Evolutionary conservation across 1,139 yeast species (phyloP), one percentile per base, ranked within the genome.

Genomic region (Geotrichum carabidarum): DNA sequence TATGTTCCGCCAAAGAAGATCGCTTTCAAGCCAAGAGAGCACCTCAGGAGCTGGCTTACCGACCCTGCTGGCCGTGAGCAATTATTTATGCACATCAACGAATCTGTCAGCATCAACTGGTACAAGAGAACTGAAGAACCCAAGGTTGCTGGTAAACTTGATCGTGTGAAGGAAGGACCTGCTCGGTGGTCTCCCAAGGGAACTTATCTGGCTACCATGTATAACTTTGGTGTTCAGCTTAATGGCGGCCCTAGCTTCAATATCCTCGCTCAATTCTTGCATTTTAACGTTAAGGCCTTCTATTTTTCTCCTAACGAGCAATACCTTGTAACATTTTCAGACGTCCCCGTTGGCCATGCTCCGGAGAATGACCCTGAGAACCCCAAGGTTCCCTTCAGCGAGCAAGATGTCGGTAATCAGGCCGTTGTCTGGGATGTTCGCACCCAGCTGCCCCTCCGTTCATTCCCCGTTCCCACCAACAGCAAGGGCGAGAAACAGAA

Each of bases 141-240:
- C 32, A 95, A 88, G 70, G 79, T 80, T 52, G 91, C 78, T 40
- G 81, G 86, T 59, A 90, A 86, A 65, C 86, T 95, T 64, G 80
- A 78, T 62, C 84, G 84, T 60, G 89, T 95, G 85, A 90, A 97
- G 52, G 84, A 90, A 57, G 85, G 88, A 61, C 87, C 83, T 63
- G 87, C 91, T 65, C 84, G 85, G 69, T 93, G 91, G 77, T 90
- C 98, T 53, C 96, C 98, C 65, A 83, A 84, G 73, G 99, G 99
- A 71, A 84, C 94, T 30, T 91, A 82, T 67, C 75, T 93, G 62
- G 83, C 88, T 65, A 85, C 97, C 1, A 79, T 90, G 67, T 97
- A 93, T 71, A 90, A 91, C 55, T 96, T 89, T 74, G 99, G 99
- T 76, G 83, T 90, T 56, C 95, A 90, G 71, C 80, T 94, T 38